A percentile compares a stretch with the other conserved stretches of the same genome.
Evolutionary conservation across 2,329 filamentous ascomycete genomes (phyloP).

Genomic region (Ophiostoma triangulosporum): DNA sequence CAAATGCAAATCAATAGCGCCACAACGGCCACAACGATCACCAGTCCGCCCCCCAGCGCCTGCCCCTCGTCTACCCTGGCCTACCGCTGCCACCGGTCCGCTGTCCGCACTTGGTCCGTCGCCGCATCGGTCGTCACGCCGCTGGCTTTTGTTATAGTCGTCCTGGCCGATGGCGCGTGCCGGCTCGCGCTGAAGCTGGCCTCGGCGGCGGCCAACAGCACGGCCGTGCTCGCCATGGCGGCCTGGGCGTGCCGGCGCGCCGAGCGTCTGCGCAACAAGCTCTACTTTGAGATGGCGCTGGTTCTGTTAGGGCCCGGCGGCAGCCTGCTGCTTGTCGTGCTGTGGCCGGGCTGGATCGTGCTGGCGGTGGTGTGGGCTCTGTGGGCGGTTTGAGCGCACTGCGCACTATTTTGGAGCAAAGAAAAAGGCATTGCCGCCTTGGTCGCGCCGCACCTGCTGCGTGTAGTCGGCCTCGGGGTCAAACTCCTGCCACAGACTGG

Average conservation of each 20-base stretch:
- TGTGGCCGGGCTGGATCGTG: slow-evolving; percentile 45
- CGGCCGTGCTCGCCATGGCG: neutral
- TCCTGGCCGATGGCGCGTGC: neutral
- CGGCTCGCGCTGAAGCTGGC: neutral
- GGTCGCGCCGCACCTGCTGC: slow-evolving; percentile 64
- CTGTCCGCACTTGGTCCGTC: neutral
- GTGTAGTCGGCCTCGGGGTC: slow-evolving; percentile 80
- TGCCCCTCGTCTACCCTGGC: neutral
- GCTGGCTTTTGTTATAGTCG: neutral
- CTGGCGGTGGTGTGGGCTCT: slow-evolving; percentile 24
- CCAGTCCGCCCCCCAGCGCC: neutral
- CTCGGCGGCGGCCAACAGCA: neutral
- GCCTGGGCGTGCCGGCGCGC: slow-evolving; percentile 4
- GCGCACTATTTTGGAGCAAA: slow-evolving; percentile 37
- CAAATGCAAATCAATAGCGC: neutral
- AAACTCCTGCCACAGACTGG: slow-evolving; percentile 90
- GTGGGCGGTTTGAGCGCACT: slow-evolving; percentile 21
- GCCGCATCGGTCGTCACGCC: neutral
- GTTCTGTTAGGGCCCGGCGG: slow-evolving; percentile 36
- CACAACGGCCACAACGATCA: neutral
- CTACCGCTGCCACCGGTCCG: neutral
- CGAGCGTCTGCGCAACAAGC: slow-evolving; percentile 12
- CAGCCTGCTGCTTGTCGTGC: slow-evolving; percentile 36
- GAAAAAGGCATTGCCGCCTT: slow-evolving; percentile 87
- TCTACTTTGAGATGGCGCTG: slow-evolving; percentile 34